Conservation (phyloP, 192 early-diverging fungal species). For the Thoreauomyces humboldtii region DNA sequence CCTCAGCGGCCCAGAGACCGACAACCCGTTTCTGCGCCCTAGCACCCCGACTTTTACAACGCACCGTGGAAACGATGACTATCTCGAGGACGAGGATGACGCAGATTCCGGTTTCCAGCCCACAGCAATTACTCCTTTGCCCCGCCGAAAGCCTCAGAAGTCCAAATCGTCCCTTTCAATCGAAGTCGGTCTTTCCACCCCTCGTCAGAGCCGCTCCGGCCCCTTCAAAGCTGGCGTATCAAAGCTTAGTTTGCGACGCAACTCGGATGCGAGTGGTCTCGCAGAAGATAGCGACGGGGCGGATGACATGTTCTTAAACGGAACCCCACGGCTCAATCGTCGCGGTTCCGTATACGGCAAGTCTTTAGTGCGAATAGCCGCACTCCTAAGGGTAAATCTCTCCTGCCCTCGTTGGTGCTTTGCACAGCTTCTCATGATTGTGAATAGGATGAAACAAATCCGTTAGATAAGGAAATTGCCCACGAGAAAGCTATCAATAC, state of each 20-base stretch:
- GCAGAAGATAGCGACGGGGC: background rate
- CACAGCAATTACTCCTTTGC: background rate
- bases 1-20: too few relatives aligned
- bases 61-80: background rate
- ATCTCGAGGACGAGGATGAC: background rate
- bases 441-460: conserved; percentile 21
- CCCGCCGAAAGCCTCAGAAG: background rate
- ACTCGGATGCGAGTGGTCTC: background rate
- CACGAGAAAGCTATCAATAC: conserved; percentile 22
- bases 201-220: background rate
- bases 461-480: conserved; percentile 28
- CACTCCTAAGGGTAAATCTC: background rate
- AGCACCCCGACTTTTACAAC: background rate
- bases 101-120: background rate
- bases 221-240: background rate
- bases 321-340: too few relatives aligned
- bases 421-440: background rate
- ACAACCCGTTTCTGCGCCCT: conserved; percentile 5
- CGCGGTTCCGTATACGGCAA: background rate
- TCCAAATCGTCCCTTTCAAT: too few relatives aligned
- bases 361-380: background rate
- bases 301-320: too few relatives aligned
- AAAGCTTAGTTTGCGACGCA: background rate
- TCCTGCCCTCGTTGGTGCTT: background rate
- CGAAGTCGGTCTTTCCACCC: too few relatives aligned